phyloP scores from a whole-genome alignment of 768 basidiomycete species.

The Psilocybe cyanescens region DNA sequence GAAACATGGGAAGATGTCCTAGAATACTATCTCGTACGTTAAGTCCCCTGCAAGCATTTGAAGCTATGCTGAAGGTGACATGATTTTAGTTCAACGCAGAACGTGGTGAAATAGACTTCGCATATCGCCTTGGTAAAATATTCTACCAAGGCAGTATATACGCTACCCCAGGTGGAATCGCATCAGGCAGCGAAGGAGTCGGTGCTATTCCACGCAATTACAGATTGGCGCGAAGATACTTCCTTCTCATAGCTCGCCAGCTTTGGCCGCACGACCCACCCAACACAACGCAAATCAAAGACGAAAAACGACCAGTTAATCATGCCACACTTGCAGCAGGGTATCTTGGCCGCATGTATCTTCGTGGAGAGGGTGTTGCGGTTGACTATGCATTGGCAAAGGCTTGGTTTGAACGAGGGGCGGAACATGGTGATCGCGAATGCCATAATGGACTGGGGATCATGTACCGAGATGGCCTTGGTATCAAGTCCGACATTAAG shows the following conservation, averaged over 20 bases:
- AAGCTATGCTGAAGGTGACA: slow-evolving; percentile 13
- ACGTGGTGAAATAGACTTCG: slow-evolving; percentile 86
- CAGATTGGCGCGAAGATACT: slow-evolving; percentile 78
- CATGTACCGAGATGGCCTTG: slow-evolving; percentile 89
- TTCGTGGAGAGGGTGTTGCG: slow-evolving; percentile 91
- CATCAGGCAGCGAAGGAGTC: slow-evolving; percentile 90
- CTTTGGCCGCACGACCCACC: slow-evolving; percentile 87
- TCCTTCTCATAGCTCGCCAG: slow-evolving; percentile 78
- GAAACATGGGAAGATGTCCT: slow-evolving; percentile 94
- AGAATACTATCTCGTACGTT: slow-evolving; percentile 83
- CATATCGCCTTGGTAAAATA: slow-evolving; percentile 91
- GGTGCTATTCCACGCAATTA: slow-evolving; percentile 86
- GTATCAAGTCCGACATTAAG: slow-evolving; percentile 63
- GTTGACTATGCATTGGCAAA: slow-evolving; percentile 75
- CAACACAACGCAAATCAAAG: slow-evolving; percentile 56
- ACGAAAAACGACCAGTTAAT: slow-evolving; percentile 52
- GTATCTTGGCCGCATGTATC: slow-evolving; percentile 91
- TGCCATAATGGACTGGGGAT: slow-evolving; percentile 90
- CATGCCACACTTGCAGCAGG: slow-evolving; percentile 83
- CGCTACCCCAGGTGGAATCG: slow-evolving; percentile 73
- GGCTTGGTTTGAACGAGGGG: slow-evolving; percentile 94
- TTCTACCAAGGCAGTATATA: slow-evolving; percentile 97
- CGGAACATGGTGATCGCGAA: slow-evolving; percentile 81
- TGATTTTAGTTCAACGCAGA: slow-evolving; percentile 86
- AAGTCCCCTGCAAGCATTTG: not conserved